Conservation (phyloP, 78 protist species). For the Monosiga brevicollis region DNA sequence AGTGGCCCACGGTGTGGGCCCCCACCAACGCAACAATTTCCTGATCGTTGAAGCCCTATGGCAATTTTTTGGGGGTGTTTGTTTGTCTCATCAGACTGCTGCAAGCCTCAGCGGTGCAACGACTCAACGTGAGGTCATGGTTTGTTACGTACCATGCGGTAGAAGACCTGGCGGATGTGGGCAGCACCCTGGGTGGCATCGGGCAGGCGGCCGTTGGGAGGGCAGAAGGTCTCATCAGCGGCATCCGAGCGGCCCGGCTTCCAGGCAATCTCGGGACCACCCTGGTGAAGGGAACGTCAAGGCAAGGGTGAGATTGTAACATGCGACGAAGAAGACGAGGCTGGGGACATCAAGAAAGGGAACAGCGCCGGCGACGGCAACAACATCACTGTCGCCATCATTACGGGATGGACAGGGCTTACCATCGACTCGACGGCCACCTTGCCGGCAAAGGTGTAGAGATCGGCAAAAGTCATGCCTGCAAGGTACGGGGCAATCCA, state of each 20-base stretch:
- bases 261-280: constrained; percentile 60
- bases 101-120: too few relatives aligned
- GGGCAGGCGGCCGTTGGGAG: constrained; percentile 54
- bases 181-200: constrained; percentile 14
- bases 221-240: constrained; percentile 15
- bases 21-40: constrained; percentile 64
- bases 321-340: too few relatives aligned
- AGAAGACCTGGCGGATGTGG: constrained; percentile 22
- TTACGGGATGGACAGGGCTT: too few relatives aligned
- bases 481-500: not conserved
- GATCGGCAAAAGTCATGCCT: constrained; percentile 48
- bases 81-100: too few relatives aligned
- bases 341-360: too few relatives aligned
- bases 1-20: constrained; percentile 62
- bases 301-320: too few relatives aligned
- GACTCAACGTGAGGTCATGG: too few relatives aligned
- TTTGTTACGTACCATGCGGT: too few relatives aligned
- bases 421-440: constrained; percentile 52
- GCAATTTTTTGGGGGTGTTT: too few relatives aligned
- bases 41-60: constrained; percentile 61
- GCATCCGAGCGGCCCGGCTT: constrained; percentile 49
- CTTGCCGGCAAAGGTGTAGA: constrained; percentile 51
- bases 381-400: too few relatives aligned
- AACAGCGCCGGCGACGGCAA: too few relatives aligned
- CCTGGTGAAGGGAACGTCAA: too few relatives aligned